A percentile compares a stretch with the other conserved stretches of the same genome.
phyloP scores from a whole-genome alignment of 306 rosid species.

The Abrus pulchellus region DNA sequence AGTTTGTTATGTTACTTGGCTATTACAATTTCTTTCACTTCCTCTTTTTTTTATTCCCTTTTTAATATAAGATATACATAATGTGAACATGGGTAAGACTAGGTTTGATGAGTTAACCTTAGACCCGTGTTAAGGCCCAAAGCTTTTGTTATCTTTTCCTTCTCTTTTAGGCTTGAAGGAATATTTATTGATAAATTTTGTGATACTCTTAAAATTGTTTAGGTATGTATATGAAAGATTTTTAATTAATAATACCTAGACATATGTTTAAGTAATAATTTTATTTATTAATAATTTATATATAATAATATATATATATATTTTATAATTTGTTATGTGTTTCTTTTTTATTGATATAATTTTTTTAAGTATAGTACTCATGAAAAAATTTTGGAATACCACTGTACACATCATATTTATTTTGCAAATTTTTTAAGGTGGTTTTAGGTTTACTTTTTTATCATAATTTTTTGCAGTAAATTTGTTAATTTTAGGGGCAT shows the following conservation, averaged over 20 bases:
- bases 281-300: no score
- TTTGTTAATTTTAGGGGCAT: not conserved
- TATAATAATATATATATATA: no score
- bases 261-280: no score
- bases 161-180: not conserved
- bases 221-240: no score
- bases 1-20: slow-evolving; percentile 61
- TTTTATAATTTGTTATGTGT: no score
- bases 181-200: not conserved
- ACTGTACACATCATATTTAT: not conserved
- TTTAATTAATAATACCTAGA: no score
- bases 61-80: no score
- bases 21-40: slow-evolving; percentile 3
- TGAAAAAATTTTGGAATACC: no score
- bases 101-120: not conserved
- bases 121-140: not conserved
- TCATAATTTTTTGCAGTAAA: not conserved
- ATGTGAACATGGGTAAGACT: not conserved
- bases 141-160: no score
- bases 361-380: no score
- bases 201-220: no score
- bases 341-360: no score
- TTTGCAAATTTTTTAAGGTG: slow-evolving; percentile 13
- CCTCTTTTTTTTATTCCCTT: not conserved
- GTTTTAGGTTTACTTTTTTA: not conserved